A percentile compares a stretch with the other conserved stretches of the same genome.
These are phyloP conservation scores for Dacryopinax spathularia DNA, from an alignment of 768 basidiomycete species.

Conservation along the genomic window DNA sequence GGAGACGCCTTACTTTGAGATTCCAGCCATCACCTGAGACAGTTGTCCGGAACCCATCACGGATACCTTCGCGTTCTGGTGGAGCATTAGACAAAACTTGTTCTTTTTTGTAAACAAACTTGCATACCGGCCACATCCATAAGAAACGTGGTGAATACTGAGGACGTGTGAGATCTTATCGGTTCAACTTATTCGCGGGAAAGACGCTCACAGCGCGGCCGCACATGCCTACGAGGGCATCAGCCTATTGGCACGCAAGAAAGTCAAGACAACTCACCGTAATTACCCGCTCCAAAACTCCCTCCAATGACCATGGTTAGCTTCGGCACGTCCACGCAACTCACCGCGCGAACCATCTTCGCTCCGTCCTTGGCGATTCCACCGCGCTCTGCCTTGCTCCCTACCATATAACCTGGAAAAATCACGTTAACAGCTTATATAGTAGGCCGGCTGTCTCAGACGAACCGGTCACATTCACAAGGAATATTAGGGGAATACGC, in stretches of 20 bases:
- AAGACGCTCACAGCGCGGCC: slow-evolving; percentile 62
- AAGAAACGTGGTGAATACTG: slow-evolving; percentile 89
- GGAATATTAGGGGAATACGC: slow-evolving; percentile 74
- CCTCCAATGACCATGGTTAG: slow-evolving; percentile 86
- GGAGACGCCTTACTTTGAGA: slow-evolving; percentile 51
- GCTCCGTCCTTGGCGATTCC: slow-evolving; percentile 94
- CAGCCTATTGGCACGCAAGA: slow-evolving; percentile 9
- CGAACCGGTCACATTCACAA: slow-evolving; percentile 83
- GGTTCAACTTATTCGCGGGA: slow-evolving; percentile 1
- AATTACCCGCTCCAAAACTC: slow-evolving; percentile 90
- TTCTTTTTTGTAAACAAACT: slow-evolving; percentile 13
- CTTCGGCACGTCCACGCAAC: slow-evolving; percentile 88
- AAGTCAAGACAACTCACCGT: slow-evolving; percentile 39
- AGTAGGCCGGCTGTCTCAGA: not conserved
- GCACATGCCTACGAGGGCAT: slow-evolving; percentile 57
- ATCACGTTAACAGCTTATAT: not conserved
- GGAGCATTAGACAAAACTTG: not conserved
- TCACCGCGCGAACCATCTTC: slow-evolving; percentile 93
- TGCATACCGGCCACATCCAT: slow-evolving; percentile 97
- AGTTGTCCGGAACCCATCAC: slow-evolving; percentile 94
- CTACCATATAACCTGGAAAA: slow-evolving; percentile 76
- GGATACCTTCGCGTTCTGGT: slow-evolving; percentile 75
- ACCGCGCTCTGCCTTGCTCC: slow-evolving; percentile 83
- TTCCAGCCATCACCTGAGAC: slow-evolving; percentile 81
- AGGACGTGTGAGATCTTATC: too few species aligned